Base-by-base conservation (phyloP, 208 protist species). In the Trypanosoma congolense region DNA sequence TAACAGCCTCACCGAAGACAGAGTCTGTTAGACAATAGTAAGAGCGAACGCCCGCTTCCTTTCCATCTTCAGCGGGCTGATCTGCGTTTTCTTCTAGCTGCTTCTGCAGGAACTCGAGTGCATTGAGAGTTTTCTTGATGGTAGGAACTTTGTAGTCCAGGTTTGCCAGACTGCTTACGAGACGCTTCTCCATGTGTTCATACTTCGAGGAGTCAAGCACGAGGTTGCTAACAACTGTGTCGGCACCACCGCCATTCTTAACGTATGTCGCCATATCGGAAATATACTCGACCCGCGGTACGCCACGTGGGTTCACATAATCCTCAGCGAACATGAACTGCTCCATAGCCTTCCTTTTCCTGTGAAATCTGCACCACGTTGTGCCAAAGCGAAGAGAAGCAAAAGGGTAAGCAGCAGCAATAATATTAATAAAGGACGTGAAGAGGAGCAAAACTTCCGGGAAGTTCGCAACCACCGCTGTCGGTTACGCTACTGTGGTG, bases 191-290 rank as follows among this genome's bases (percentile, higher is more conserved):
- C 42, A 84, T 80, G 49, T 96, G 75, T 53, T 96, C 95, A 77
- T 94, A 96, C 67, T 96, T 96, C 75, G 80, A 89, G 79, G 87
- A 90, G 73, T 94, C 75, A 44, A 96, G 77, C 49, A 88, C 69
- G 33, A 96, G 74, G 38, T 83, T 75, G 68, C 94, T 93, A 46
- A 97, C 53, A 38, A 93, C 70, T 43, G 63, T 79, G 45, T 96
- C 80, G 12, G 75, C 72, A n/a, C 74, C 74, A 56, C 78, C 80
- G 44, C 83, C 87, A 47, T 80, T 89, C 64, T 84, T 89, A 8
- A 95, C 80, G 28, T 80, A 73, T 45, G 79, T 68, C 2, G 73
- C 77, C 22, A 95, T 74, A 59, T 95, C 87, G 42, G 83, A 69
- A 18, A 96, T 77, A 61, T 95, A 96, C 28, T 80, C 65, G 9